Evolutionary conservation across 2,329 filamentous ascomycete species (phyloP), one percentile per base, ranked within the genome.

Genomic region (Bipolaris cookei): DNA sequence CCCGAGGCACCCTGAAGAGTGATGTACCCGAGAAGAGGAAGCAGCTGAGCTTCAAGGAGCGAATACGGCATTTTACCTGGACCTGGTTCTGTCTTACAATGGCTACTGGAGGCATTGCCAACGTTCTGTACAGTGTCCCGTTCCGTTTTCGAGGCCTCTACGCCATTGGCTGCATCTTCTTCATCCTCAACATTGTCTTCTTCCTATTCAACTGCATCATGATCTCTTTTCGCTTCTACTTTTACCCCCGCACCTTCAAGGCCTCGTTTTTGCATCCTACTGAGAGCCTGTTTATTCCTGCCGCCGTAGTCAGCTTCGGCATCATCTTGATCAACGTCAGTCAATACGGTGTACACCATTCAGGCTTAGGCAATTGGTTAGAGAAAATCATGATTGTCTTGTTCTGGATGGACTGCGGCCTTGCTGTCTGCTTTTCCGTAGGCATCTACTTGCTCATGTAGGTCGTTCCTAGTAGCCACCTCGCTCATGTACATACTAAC

Each of bases 81-180:
- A 92, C 90, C 0, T 94, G 88, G 82, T 94, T 92, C 68, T 91
- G 90, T 14, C 79, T 87, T 74, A 87, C 84, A 1, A 88, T 86
- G 84, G 84, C 84, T 1, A 86, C 84, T 0, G 84, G 84, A 4
- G 84, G 84, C 0, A 78, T 86, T 57, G 84, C 86, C 4, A 88
- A 87, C 73, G 84, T 86, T 5, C 65, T 88, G 21, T 81, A 84
- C 66, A 72, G 75, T 71, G 77, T 79, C 3, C 79, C 77, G 7
- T 79, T 76, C 54, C 75, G 74, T 4, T 81, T 81, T 65, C 65
- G 54, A 10, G 79, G 79, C 34, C 69, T 81, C n/a, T 81, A 81
- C 62, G 67, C 74, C 16, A 75, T 83, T n/a, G 81, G 80, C 14
- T 79, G 77, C 58, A 70, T 79, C 23, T 81, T 81, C 72, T 81